Evolutionary conservation across 495 filamentous ascomycete species (phyloP).

Genomic region (Amphirosellinia nigrospora): DNA sequence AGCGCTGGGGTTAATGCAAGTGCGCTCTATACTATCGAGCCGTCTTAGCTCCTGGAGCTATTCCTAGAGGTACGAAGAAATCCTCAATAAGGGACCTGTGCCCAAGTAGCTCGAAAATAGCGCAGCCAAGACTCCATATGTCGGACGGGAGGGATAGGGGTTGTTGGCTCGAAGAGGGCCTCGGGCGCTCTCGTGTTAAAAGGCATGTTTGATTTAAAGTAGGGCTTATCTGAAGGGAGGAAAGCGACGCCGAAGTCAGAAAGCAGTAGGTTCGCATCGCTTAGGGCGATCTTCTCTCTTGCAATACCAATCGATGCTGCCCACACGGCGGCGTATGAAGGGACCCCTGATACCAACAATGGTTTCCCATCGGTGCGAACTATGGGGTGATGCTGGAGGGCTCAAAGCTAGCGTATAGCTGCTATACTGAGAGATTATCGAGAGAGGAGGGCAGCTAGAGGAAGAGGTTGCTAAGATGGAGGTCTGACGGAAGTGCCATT

Average conservation of each 20-base stretch:
- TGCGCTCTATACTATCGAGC: no score
- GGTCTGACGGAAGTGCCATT: constrained; percentile 34
- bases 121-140: constrained; percentile 48
- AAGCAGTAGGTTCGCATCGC: constrained; percentile 43
- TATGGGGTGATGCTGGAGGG: constrained; percentile 36
- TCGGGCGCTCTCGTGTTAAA: constrained; percentile 41
- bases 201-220: constrained; percentile 41
- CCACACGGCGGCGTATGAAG: constrained; percentile 26
- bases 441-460: constrained; percentile 45
- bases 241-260: constrained; percentile 50
- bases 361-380: constrained; percentile 33
- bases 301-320: constrained; percentile 36
- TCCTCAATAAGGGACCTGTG: constrained; percentile 25
- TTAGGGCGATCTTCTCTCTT: constrained; percentile 28
- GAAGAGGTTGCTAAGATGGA: constrained; percentile 48
- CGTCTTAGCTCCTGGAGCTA: no score
- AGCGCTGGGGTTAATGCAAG: no score
- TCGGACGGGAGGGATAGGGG: constrained; percentile 43
- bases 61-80: no score
- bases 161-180: constrained; percentile 39
- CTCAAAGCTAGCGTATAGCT: constrained; percentile 43
- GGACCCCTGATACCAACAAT: constrained; percentile 29
- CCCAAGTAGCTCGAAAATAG: constrained; percentile 39
- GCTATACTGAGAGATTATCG: constrained; percentile 37
- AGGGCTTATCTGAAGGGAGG: constrained; percentile 32